These are phyloP conservation scores for Paralagenidium karlingii DNA, from an alignment of 352 stramenopile species.

Conservation along the genomic window DNA sequence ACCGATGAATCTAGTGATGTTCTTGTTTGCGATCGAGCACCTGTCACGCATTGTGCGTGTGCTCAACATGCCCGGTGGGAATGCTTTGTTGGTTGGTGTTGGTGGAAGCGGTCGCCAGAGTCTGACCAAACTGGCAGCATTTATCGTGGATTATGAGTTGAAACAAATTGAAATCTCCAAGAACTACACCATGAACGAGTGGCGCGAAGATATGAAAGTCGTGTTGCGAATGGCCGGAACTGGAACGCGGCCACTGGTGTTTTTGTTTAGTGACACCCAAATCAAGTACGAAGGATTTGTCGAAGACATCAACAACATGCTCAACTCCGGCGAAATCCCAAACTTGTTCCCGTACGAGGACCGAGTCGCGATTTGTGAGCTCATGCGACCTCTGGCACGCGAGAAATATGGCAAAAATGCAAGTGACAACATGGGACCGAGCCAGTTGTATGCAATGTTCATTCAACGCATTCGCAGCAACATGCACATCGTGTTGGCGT, in stretches of 20 bases:
- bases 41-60: constrained; percentile 86
- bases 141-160: constrained; percentile 88
- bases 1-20: constrained; percentile 95
- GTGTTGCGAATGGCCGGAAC: constrained; percentile 85
- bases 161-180: constrained; percentile 94
- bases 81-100: constrained; percentile 88
- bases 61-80: constrained; percentile 91
- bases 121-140: constrained; percentile 85
- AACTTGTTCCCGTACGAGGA: constrained; percentile 93
- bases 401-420: constrained; percentile 84
- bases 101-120: constrained; percentile 87
- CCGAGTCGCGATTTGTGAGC: constrained; percentile 82
- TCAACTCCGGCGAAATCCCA: constrained; percentile 92
- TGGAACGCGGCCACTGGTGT: constrained; percentile 78
- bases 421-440: constrained; percentile 84
- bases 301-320: constrained; percentile 95
- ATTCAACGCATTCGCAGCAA: constrained; percentile 85
- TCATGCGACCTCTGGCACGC: constrained; percentile 83
- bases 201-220: constrained; percentile 91
- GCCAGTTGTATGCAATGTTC: constrained; percentile 89
- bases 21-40: constrained; percentile 93
- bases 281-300: constrained; percentile 95
- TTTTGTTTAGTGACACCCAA: constrained; percentile 93
- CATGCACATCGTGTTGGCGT: constrained; percentile 91
- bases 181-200: constrained; percentile 90